Base-by-base conservation (phyloP, 768 basidiomycete genomes). In the Pholiota microspora region DNA sequence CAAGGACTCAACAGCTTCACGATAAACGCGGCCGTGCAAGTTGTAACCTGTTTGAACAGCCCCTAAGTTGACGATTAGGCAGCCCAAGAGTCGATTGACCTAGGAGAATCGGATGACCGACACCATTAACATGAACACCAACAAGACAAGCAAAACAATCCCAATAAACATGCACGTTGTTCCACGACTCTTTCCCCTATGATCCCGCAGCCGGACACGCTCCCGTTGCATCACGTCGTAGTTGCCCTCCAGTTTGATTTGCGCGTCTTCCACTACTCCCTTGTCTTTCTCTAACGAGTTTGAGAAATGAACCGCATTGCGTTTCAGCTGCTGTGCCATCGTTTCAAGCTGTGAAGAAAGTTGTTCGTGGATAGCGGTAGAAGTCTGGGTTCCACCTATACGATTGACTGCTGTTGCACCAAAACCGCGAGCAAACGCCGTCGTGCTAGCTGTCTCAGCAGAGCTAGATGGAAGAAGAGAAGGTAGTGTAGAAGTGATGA, bases 301-400 rank as follows among this genome's bases (percentile, higher is more conserved):
- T 4, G 88, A 80, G 66, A 98, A 95, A 62, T 92, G 84, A 0
- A 86, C 66, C 0, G 93, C 86, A 60, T 96, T 96, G 21, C 82
- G 77, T 62, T 89, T 91, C 47, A 98, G 83, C 65, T 94, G 92
- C 8, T 84, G 75, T 0, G 93, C 92, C 95, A 98, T 98, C 53
- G 83, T 69, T 0, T 84, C 85, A 23, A 95, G 81, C 62, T 92
- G 87, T 7, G 75, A 74, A 0, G 89, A 79, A 45, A 95, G 81
- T 21, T 89, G 82, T 48, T 91, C 81, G 23, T 95, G 93, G 2
- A 88, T 71, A 5, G 68, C 67, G 2, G 68, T 73, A 2, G 73
- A 62, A 2, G 70, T 58, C 18, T 64, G 57, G 8, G 61, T 56
- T 2, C 65, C 56, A 8, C 58, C 57, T 9, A 51, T 55, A 42